Base-by-base conservation (phyloP, 257 asterid species). In the Przewalskia tangutica region DNA sequence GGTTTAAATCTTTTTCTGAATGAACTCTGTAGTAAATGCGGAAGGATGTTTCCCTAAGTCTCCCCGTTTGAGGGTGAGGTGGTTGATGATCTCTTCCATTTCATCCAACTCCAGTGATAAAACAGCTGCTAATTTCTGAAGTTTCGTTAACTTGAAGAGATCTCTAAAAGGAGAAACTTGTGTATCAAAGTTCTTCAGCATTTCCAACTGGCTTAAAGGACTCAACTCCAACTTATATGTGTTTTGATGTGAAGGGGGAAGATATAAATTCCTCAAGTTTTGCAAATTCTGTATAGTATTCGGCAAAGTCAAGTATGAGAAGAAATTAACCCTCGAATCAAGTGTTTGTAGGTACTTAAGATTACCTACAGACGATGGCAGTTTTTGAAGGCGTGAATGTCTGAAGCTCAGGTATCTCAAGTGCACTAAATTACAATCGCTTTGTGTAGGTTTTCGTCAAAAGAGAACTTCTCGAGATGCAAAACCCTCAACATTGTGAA, bases 341-440 rank as follows among this genome's bases (percentile, higher is more conserved):
- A 89, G 86, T 73, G 90, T 88, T 40, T 85, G 89, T 53, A 88
- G 86, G 79, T 81, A 81, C 86, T 81, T 85, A 77, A 89, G 53
- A 82, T 88, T 86, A 44, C 90, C 87, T 14, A 87, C 82, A 79
- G 93, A 87, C 3, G 91, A 82, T 16, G 95, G 87, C 38, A 90
- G 73, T 82, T 70, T 84, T 34, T 20, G 6, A 12, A 91, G 78
- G 3, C 51, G 81, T 14, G 89, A 88, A 38, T 89, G 84, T 60
- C 89, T 80, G 11, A 91, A 82, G 84, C 92, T 88, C 75, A 91
- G 80, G 83, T 86, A 91, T 81, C 91, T 88, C 58, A 91, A 85
- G 84, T 87, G 85, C 50, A 86, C 73, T 60, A 90, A 82, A 77
- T 85, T 82, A 40, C 93, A 9, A 91, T 81, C 40, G 82, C 85